Percentiles rank a stretch among this genome's conserved stretches.
These are phyloP conservation scores for Lathyrus oleraceus DNA, from an alignment of 306 rosid species.

Conservation along the genomic window DNA sequence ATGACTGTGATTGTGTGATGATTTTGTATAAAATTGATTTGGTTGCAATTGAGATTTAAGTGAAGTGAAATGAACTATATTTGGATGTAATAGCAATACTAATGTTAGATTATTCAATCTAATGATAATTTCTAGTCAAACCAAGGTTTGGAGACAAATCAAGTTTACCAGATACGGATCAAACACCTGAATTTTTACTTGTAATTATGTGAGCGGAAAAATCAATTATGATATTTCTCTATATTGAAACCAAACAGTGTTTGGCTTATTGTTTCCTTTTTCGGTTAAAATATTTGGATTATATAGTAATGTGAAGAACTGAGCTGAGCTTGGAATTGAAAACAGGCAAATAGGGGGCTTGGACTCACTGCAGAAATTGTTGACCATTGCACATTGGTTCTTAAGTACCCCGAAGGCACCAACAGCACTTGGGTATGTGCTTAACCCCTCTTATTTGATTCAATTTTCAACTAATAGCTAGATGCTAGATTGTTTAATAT, in stretches of 20 bases:
- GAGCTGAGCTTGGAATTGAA: slow-evolving; percentile 33
- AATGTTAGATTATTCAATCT: not conserved
- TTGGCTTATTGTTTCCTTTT: not conserved
- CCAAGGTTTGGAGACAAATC: not conserved
- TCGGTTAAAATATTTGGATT: not conserved
- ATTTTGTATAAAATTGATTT: not conserved
- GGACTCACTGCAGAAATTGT: slow-evolving; percentile 85
- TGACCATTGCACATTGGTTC: slow-evolving; percentile 80
- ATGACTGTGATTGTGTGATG: not conserved
- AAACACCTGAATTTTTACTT: too few relatives aligned
- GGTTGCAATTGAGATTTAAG: not conserved
- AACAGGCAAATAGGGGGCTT: slow-evolving; percentile 90
- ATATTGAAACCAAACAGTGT: not conserved
- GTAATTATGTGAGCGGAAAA: not conserved
- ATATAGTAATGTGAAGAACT: slow-evolving; percentile 7
- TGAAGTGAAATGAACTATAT: not conserved
- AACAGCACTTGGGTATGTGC: slow-evolving; percentile 93
- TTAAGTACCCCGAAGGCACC: slow-evolving; percentile 85
- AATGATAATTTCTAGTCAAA: not conserved
- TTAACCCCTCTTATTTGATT: not conserved
- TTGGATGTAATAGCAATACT: not conserved
- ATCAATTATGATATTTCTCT: not conserved
- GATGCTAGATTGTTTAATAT: slow-evolving; percentile 21
- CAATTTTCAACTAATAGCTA: slow-evolving; percentile 5
- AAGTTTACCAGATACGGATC: not conserved